Evolutionary conservation across 2,329 filamentous ascomycete species (phyloP), one percentile per base, ranked within the genome.

Genomic region (Dactylellina cionopaga): DNA sequence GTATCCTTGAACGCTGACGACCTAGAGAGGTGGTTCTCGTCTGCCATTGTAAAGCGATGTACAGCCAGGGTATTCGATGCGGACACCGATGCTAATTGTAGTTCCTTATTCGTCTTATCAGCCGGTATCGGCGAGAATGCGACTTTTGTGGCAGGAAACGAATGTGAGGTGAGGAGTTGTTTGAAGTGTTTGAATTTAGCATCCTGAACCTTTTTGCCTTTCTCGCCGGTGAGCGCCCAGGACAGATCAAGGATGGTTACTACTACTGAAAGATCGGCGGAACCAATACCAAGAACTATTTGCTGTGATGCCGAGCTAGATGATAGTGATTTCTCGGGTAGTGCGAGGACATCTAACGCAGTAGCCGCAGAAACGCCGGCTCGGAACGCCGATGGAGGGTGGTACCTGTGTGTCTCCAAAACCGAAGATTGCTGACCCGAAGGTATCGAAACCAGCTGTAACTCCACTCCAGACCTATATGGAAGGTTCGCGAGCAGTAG

Each of bases 401-500:
- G 59, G 15, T 72, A 72, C 19, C 33, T 72, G 15, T 72, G 59
- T 11, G 68, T 59, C 37, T 72, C 68, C 33, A 72, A 13, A 3
- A 65, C 44, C 13, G 68, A 59, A 3, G 68, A 56, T 19, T 64
- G 51, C 13, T 39, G 35, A 1, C 46, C 59, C 1, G 27, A 11
- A 1, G 52, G 44, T 29, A 56, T 25, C 11, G 68, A 72, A 1
- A 72, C 35, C 0, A 72, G 51, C 17, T 59, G 68, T 22, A 77
- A 39, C 41, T 76, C 74, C 11, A 75, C 70, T 22, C 76, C 76
- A 15, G 68, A 70, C 41, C 76, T 74, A 31, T 64, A 59, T 1
- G 74, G 75, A 22, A 75, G 58, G 31, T 77, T 77, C 15, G 76
- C 15, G 7, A 75, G 73, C 22, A 73, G 60, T 15, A 76, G 15